phyloP scores from a whole-genome alignment of 2,329 filamentous ascomycete species.

The Metarhizium humberi region DNA sequence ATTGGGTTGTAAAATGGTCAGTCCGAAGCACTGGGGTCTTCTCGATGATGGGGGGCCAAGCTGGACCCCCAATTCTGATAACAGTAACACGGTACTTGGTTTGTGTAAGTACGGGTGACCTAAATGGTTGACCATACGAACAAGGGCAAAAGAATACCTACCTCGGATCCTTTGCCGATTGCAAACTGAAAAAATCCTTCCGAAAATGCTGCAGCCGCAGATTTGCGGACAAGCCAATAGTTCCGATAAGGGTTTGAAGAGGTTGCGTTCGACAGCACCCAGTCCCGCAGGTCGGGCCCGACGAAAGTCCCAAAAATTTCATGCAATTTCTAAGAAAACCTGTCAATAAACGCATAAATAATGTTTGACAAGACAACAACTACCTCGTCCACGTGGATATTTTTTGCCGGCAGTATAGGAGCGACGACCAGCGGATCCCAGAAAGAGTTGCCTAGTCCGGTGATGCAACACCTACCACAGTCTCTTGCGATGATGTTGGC shows the following conservation, averaged over 20 bases:
- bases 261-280: background rate
- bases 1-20: background rate
- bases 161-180: background rate
- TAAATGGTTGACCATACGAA: background rate
- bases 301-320: background rate
- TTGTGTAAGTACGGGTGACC: background rate
- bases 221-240: conserved; percentile 15
- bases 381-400: background rate
- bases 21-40: background rate
- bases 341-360: background rate
- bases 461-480: conserved; percentile 2
- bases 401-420: background rate
- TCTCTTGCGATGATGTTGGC: conserved; percentile 2
- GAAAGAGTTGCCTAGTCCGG: conserved; percentile 2
- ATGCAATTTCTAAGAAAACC: background rate
- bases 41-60: background rate
- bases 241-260: conserved; percentile 2
- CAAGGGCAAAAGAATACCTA: background rate
- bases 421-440: conserved; percentile 3
- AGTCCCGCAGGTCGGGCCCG: background rate
- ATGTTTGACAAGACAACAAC: background rate
- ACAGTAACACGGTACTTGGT: background rate
- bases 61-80: background rate
- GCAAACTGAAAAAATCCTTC: conserved; percentile 9
- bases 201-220: conserved; percentile 9